Evolutionary conservation across 768 basidiomycete genomes (phyloP).

Genomic region (Termitomyces sp.): DNA sequence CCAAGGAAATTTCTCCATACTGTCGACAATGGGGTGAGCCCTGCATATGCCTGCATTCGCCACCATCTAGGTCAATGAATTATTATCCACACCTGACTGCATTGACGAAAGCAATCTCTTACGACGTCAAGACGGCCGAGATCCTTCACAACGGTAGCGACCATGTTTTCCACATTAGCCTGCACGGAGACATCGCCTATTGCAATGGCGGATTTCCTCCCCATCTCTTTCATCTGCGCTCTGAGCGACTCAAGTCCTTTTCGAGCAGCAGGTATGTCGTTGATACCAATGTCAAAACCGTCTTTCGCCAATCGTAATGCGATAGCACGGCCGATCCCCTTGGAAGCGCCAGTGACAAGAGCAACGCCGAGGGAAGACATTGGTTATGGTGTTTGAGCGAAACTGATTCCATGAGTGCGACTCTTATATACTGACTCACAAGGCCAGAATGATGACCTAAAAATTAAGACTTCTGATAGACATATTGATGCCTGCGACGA

Average conservation of each 20-base stretch:
- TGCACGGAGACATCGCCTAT: not conserved
- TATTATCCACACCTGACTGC: no score
- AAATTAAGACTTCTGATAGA: no score
- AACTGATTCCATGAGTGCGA: not conserved
- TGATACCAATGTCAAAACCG: slow-evolving; percentile 18
- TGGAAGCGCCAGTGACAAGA: slow-evolving; percentile 18
- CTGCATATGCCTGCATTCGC: not conserved
- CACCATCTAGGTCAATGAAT: not conserved
- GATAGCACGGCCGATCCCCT: slow-evolving; percentile 39
- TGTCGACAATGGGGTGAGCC: not conserved
- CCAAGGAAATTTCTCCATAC: not conserved
- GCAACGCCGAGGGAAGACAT: slow-evolving; percentile 23
- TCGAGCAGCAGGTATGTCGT: slow-evolving; percentile 20
- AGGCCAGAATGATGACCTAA: no score
- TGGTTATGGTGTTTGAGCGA: not conserved
- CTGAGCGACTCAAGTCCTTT: not conserved
- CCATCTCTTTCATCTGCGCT: not conserved
- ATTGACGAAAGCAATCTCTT: not conserved
- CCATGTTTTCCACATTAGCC: not conserved
- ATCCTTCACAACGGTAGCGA: not conserved
- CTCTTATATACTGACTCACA: no score
- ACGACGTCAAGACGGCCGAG: not conserved
- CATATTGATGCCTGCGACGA: no score
- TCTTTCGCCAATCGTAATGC: slow-evolving; percentile 30
- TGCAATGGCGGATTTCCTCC: not conserved